phyloP scores from a whole-genome alignment of 2,329 filamentous ascomycete species.

The Diaporthe longicolla region DNA sequence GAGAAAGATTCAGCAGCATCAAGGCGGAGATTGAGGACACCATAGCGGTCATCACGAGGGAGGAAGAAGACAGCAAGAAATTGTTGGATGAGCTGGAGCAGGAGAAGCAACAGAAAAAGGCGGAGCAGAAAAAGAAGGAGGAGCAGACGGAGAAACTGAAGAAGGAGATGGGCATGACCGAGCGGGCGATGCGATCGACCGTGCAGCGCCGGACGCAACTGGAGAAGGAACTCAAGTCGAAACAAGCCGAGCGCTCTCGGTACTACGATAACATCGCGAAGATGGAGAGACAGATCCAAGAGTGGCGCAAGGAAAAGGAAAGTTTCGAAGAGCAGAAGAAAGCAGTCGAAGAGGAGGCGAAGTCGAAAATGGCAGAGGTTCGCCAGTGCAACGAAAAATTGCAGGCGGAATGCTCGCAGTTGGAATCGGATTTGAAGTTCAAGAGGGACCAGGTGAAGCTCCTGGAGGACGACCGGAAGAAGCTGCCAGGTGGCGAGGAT shows the following conservation, averaged over 20 bases:
- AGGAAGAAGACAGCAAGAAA: conserved; percentile 79
- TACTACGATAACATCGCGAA: conserved; percentile 78
- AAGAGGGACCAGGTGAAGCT: conserved; percentile 80
- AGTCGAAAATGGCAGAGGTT: conserved; percentile 66
- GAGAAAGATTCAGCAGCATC: conserved; percentile 83
- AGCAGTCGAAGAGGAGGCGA: conserved; percentile 65
- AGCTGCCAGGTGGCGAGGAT: conserved; percentile 72
- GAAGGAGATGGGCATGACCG: conserved; percentile 83
- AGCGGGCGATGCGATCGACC: conserved; percentile 84
- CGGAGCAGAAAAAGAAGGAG: conserved; percentile 88
- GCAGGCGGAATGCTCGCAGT: conserved; percentile 73
- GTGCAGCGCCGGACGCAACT: conserved; percentile 85
- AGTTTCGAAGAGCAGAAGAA: conserved; percentile 68
- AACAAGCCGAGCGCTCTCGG: conserved; percentile 77
- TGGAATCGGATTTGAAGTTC: conserved; percentile 82
- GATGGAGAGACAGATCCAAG: conserved; percentile 74
- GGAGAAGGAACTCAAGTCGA: conserved; percentile 79
- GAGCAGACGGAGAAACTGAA: conserved; percentile 88
- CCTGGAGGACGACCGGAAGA: conserved; percentile 79
- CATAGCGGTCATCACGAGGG: conserved; percentile 77
- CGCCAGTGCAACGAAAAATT: conserved; percentile 70
- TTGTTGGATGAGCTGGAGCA: conserved; percentile 77
- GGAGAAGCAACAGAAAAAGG: conserved; percentile 84
- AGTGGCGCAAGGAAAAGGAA: conserved; percentile 70
- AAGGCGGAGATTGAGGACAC: conserved; percentile 88